Conservation (phyloP, 2,329 filamentous ascomycete genomes). For the Penicillium sp. region DNA sequence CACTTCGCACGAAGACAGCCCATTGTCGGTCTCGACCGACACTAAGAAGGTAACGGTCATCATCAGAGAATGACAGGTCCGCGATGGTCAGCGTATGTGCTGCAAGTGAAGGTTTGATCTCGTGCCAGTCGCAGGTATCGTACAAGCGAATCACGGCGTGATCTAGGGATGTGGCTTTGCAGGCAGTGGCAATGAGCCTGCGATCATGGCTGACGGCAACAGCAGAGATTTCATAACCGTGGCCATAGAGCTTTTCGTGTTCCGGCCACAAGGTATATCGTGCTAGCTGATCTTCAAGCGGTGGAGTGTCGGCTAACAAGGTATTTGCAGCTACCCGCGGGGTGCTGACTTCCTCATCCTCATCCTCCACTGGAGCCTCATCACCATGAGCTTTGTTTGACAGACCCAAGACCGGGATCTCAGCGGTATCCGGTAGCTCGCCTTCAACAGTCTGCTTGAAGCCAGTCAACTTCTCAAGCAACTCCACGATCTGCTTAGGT, state of each 20-base stretch:
- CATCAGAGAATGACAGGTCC: constrained; percentile 71
- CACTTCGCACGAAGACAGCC: constrained; percentile 68
- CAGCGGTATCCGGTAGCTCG: constrained; percentile 77
- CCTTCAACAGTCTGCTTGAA: constrained; percentile 46
- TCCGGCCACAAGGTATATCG: constrained; percentile 95
- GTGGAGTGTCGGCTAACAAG: constrained; percentile 68
- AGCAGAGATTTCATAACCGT: constrained; percentile 94
- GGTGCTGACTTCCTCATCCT: constrained; percentile 35
- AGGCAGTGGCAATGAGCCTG: constrained; percentile 79
- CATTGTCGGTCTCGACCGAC: constrained; percentile 91
- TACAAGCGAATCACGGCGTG: constrained; percentile 93
- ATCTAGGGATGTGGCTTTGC: constrained; percentile 86
- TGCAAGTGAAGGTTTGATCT: constrained; percentile 77
- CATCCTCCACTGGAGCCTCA: constrained; percentile 29
- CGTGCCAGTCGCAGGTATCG: constrained; percentile 81
- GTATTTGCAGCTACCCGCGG: constrained; percentile 22
- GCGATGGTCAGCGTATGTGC: constrained; percentile 86
- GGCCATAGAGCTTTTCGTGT: constrained; percentile 92
- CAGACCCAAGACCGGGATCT: constrained; percentile 89
- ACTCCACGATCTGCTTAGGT: constrained; percentile 74
- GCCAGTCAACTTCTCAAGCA: constrained; percentile 67
- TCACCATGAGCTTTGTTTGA: constrained; percentile 85
- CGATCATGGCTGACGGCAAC: constrained; percentile 76
- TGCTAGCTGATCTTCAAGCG: constrained; percentile 84
- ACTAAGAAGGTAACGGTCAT: constrained; percentile 74